phyloP scores from a whole-genome alignment of 495 filamentous ascomycete genomes.

The Xylaria sp. region DNA sequence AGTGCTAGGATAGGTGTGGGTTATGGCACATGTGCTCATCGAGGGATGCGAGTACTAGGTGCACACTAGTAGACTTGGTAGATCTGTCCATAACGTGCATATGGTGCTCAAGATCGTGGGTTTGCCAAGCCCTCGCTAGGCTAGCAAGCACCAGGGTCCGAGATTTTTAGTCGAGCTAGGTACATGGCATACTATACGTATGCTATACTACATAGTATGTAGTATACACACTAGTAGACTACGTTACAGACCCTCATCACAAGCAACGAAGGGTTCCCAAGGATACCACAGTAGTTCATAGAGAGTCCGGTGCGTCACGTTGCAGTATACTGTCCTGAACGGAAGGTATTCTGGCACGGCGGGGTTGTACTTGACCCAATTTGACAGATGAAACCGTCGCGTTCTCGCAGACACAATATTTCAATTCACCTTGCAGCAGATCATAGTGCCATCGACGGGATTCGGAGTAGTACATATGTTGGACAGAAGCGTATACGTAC shows the following conservation, averaged over 20 bases:
- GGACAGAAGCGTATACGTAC: background rate
- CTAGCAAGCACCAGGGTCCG: constrained; percentile 17
- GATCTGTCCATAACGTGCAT: constrained; percentile 20
- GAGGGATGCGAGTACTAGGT: background rate
- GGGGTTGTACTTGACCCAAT: background rate
- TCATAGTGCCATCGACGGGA: background rate
- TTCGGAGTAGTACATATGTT: too few relatives aligned
- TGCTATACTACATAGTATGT: constrained; percentile 9
- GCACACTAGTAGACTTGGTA: constrained; percentile 6
- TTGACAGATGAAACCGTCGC: background rate
- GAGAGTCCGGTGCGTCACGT: constrained; percentile 22
- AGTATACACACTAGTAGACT: background rate
- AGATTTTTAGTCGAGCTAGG: constrained; percentile 6
- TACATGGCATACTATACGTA: background rate
- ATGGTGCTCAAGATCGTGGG: constrained; percentile 20
- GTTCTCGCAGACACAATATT: background rate
- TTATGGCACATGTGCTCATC: constrained; percentile 16
- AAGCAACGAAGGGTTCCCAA: constrained; percentile 8
- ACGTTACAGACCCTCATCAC: background rate
- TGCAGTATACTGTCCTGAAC: constrained; percentile 11
- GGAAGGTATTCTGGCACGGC: constrained; percentile 1
- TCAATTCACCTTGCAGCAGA: background rate
- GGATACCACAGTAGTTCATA: background rate
- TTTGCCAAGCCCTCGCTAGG: constrained; percentile 19
- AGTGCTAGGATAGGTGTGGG: background rate